Percentiles rank a stretch among this genome's conserved stretches.
These are phyloP conservation scores for Leccinum subfulvum DNA, from an alignment of 1,284 basidiomycete species.

Conservation along the genomic window DNA sequence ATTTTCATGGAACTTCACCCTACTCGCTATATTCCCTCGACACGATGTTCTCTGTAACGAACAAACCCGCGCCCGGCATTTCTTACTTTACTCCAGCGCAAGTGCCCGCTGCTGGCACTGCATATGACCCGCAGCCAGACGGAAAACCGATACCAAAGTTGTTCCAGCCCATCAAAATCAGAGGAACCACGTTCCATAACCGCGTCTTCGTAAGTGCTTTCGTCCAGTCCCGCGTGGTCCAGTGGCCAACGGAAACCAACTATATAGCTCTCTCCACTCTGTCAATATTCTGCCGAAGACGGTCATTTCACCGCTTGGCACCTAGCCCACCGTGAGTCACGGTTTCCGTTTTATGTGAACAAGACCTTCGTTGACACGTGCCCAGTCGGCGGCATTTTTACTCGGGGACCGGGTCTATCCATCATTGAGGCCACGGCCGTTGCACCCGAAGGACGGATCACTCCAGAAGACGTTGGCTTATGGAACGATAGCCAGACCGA, in stretches of 20 bases:
- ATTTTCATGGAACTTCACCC: not conserved
- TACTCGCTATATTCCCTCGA: not conserved
- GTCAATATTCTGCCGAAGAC: slow-evolving; percentile 63
- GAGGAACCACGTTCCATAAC: slow-evolving; percentile 70
- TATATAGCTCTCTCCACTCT: slow-evolving; percentile 50
- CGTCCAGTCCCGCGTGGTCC: not conserved
- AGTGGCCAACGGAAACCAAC: not conserved
- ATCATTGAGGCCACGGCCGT: slow-evolving; percentile 65
- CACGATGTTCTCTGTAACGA: slow-evolving; percentile 20
- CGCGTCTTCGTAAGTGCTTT: slow-evolving; percentile 55
- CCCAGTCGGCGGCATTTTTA: slow-evolving; percentile 47
- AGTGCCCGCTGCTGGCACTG: slow-evolving; percentile 48
- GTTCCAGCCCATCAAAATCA: slow-evolving; percentile 64
- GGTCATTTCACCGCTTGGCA: slow-evolving; percentile 54
- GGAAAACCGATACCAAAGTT: slow-evolving; percentile 51
- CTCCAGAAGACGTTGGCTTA: slow-evolving; percentile 57
- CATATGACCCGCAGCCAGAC: slow-evolving; percentile 41
- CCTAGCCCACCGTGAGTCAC: slow-evolving; percentile 45
- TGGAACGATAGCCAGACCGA: slow-evolving; percentile 77
- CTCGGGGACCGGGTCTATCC: slow-evolving; percentile 50
- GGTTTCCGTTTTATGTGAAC: not conserved
- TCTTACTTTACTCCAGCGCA: slow-evolving; percentile 59
- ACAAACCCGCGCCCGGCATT: slow-evolving; percentile 38
- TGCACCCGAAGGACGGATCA: slow-evolving; percentile 55
- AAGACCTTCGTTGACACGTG: not conserved